Evolutionary conservation across 306 rosid genomes (phyloP).

Genomic region (Cucumis hystrix): DNA sequence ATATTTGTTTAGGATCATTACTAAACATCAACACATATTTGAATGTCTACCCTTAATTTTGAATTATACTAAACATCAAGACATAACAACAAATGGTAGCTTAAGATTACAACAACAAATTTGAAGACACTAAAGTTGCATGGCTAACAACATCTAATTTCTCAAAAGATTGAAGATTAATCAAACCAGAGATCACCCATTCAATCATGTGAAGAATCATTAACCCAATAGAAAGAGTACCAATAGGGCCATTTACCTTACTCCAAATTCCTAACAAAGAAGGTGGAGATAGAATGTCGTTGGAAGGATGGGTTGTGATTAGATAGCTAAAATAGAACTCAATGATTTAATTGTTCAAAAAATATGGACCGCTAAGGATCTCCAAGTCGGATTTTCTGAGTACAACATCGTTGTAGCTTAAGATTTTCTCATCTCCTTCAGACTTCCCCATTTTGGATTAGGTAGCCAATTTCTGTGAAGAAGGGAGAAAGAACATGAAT

Average conservation of each 20-base stretch:
- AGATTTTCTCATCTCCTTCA: constrained; percentile 51
- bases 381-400: constrained; percentile 65
- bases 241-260: constrained; percentile 35
- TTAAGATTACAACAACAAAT: constrained; percentile 56
- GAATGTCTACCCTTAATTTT: no score
- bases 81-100: no score
- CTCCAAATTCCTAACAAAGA: constrained; percentile 66
- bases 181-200: constrained; percentile 51
- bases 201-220: constrained; percentile 69
- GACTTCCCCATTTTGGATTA: constrained; percentile 3
- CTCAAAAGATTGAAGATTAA: constrained; percentile 28
- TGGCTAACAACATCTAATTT: constrained; percentile 20
- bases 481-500: neutral
- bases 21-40: no score
- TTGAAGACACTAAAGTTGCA: constrained; percentile 28
- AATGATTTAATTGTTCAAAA: constrained; percentile 63
- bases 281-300: constrained; percentile 61
- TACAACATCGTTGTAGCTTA: constrained; percentile 80
- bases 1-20: no score
- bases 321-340: constrained; percentile 74
- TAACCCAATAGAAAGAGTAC: no score
- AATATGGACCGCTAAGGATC: constrained; percentile 61
- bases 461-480: neutral
- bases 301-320: constrained; percentile 28
- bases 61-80: no score